Base-by-base conservation (phyloP, 2,329 filamentous ascomycete species). In the Penicillium verrucosum region DNA sequence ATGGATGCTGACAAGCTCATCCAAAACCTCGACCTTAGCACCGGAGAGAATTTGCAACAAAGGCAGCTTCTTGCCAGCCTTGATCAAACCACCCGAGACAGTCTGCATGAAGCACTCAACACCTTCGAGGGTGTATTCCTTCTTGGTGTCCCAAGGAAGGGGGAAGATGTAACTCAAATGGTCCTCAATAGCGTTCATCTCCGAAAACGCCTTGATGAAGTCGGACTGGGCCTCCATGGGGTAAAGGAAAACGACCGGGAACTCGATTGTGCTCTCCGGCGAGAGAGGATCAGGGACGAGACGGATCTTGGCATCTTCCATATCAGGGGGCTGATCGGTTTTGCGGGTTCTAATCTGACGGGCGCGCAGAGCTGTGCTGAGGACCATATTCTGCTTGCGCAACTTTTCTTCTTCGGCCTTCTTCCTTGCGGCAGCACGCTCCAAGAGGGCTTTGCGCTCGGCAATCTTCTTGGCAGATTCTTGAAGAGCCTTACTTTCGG, bases 91-190 rank as follows among this genome's bases (percentile, higher is more conserved):
- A 0, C 92, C 92, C 0, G 80, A 78, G 4, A 77, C 76, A 0
- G 92, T 97, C 78, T 97, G 92, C 80, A 96, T 88, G 73, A 90
- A 97, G 68, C 90, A 94, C 65, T 96, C 92, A 5, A 96, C 90
- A 0, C 75, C 79, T 0, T 80, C 79, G 1, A 81, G 65, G 0
- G 78, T 82, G 73, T 96, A 97, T 67, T 85, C 85, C 1, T 81
- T 75, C 58, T 81, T 77, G 16, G 73, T 68, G 67, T 97, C 94
- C 94, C 94, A 99, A 12, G 92, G 91, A 67, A 92, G 75, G 2
- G 92, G 93, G 56, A 99, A 84, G 10, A 97, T 87, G 68, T 97
- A 96, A 4, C 81, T 80, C 48, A 99, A 79, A 73, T 97, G 92
- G 63, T 93, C 86, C 8, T 81, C 81, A 29, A 97, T 79, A 16